Percentiles rank a stretch among this genome's conserved stretches.
Evolutionary conservation across 257 asterid genomes (phyloP).

Genomic region (Cruciata laevipes): DNA sequence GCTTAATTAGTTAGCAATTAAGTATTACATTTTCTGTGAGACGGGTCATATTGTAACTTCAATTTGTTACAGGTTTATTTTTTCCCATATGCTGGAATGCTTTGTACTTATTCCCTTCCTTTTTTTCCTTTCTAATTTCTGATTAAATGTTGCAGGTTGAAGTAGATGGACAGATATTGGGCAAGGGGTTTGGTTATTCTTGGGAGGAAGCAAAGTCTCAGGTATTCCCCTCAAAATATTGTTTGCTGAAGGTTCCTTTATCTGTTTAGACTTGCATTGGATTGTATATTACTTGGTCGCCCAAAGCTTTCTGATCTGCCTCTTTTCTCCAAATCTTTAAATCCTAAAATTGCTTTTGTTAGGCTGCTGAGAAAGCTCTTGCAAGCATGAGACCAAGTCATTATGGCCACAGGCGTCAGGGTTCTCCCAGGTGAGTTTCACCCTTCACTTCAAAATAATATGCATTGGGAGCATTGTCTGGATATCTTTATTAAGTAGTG

Average conservation of each 20-base stretch:
- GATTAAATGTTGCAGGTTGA: slow-evolving; percentile 51
- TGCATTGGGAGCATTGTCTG: not conserved
- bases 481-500: not conserved
- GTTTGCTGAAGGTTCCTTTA: not conserved
- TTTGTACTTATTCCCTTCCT: not conserved
- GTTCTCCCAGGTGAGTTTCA: slow-evolving; percentile 70
- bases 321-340: not conserved
- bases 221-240: slow-evolving; percentile 32
- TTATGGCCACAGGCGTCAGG: slow-evolving; percentile 61
- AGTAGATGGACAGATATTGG: slow-evolving; percentile 75
- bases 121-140: slow-evolving; percentile 6
- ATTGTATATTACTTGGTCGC: not conserved
- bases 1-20: not conserved
- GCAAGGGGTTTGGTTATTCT: slow-evolving; percentile 77
- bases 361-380: slow-evolving; percentile 97
- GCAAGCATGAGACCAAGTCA: slow-evolving; percentile 62
- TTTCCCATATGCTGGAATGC: not conserved
- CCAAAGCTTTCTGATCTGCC: not conserved
- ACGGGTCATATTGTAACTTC: not conserved
- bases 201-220: slow-evolving; percentile 93
- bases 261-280: not conserved
- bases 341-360: slow-evolving; percentile 10
- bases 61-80: not conserved
- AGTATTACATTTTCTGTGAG: not conserved
- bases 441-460: slow-evolving; percentile 1